phyloP scores from a whole-genome alignment of 192 early-diverging fungal species.

The Backusella psychrophila region DNA sequence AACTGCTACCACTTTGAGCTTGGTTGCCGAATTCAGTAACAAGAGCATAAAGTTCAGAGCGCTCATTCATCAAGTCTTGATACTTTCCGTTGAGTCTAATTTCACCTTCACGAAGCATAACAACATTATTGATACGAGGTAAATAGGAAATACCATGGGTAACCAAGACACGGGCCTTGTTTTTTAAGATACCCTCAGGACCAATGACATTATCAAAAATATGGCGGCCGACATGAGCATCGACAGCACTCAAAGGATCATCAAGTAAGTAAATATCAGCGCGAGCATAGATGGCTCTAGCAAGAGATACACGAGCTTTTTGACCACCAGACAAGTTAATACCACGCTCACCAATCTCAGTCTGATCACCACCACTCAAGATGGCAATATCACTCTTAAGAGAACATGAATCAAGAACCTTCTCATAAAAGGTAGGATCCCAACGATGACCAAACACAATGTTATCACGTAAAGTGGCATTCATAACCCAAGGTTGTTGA shows the following conservation, averaged over 20 bases:
- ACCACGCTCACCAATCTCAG: conserved; percentile 91
- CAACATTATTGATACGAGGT: conserved; percentile 58
- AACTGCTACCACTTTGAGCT: conserved; percentile 23
- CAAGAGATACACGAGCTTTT: conserved; percentile 65
- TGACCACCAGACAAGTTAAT: conserved; percentile 93
- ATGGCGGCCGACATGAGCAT: conserved; percentile 64
- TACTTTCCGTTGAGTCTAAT: conserved; percentile 70
- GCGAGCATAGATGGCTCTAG: conserved; percentile 83
- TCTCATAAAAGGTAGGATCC: conserved; percentile 74
- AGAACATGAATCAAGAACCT: conserved; percentile 78
- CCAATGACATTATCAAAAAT: conserved; percentile 91
- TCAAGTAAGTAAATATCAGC: conserved; percentile 87
- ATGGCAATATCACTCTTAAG: conserved; percentile 86
- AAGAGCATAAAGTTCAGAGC: conserved; percentile 61
- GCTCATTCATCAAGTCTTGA: conserved; percentile 59
- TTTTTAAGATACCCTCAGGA: conserved; percentile 76
- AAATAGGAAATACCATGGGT: conserved; percentile 82
- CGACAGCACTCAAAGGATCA: conserved; percentile 61
- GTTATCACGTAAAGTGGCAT: conserved; percentile 91
- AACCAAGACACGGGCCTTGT: conserved; percentile 79
- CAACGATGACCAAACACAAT: conserved; percentile 84
- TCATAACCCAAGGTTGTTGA: conserved; percentile 93
- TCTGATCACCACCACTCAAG: conserved; percentile 82
- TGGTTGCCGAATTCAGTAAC: conserved; percentile 71
- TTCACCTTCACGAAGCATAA: conserved; percentile 73